Conservation (phyloP, 768 basidiomycete species). For the Leccinum pellstonianum region DNA sequence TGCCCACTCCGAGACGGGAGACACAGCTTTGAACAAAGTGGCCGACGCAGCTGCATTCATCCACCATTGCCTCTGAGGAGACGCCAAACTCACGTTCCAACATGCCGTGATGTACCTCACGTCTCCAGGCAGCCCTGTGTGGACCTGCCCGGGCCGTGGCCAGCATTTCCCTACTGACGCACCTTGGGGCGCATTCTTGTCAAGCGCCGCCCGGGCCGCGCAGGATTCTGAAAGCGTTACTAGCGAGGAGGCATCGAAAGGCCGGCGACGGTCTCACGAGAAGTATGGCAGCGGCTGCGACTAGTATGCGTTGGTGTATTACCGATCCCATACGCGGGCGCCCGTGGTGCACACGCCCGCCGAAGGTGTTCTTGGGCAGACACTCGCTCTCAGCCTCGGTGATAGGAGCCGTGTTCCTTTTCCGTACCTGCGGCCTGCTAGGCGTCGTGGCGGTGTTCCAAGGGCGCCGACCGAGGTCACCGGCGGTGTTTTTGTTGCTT, state of each 20-base stretch:
- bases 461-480: too few relatives aligned
- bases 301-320: neutral
- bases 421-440: too few relatives aligned
- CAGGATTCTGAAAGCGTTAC: neutral
- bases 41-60: slow-evolving; percentile 20
- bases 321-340: neutral
- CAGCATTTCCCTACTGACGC: neutral
- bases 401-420: neutral
- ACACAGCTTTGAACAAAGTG: slow-evolving; percentile 22
- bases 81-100: neutral
- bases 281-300: slow-evolving; percentile 4
- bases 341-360: neutral
- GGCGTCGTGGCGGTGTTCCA: too few relatives aligned
- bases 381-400: neutral
- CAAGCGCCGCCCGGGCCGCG: neutral
- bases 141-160: too few relatives aligned
- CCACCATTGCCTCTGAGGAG: slow-evolving; percentile 6
- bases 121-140: too few relatives aligned
- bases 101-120: too few relatives aligned
- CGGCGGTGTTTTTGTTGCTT: too few relatives aligned
- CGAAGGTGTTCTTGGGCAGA: neutral
- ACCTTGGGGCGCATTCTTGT: slow-evolving; percentile 6
- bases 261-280: neutral
- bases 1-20: slow-evolving; percentile 14
- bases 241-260: neutral